Evolutionary conservation across 2,329 filamentous ascomycete species (phyloP), one percentile per base, ranked within the genome.

Genomic region (Aspergillus sp.): DNA sequence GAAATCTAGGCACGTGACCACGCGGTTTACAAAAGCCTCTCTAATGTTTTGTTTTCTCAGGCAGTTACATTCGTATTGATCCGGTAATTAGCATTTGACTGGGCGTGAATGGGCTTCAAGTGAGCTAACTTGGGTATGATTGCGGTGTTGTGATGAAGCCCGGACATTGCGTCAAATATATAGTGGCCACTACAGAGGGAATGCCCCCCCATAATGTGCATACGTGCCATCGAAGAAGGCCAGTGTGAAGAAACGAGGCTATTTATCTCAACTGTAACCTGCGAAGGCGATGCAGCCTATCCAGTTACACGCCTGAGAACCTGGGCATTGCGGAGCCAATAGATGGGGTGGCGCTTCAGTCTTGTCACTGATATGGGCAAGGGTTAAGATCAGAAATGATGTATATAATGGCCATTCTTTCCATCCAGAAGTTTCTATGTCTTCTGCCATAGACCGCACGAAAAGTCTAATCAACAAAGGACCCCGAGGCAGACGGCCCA

Each of bases 391-490:
- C n/a, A 41, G 51, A 39, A 3, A 45, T 21, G 31, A 15, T 51
- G 54, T 49, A 50, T 45, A 40, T 44, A 51, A 45, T 33, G n/a
- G 46, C 45, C 25, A 56, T 56, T 56, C 39, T 56, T 55, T 55
- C 21, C 37, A 40, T 27, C 46, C 46, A 56, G 27, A 39, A 33
- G 46, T 47, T 46, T 56, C 47, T 51, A 50, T 51, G 11, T 56
- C 40, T 39, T 51, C 39, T 45, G 39, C 31, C 54, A 39, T n/a
- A 49, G 46, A 51, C 54, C 33, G 19, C 45, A 56, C 37, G 27
- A 15, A 41, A 51, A 51, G 40, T 19, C 39, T 51, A 51, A 31
- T 40, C 47, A 45, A 31, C 40, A 51, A 51, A 43, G 45, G 31
- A 19, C 40, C 47, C 27, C 14, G 46, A 35, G 39, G n/a, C 14